Evolutionary conservation across 1,284 basidiomycete genomes (phyloP).

Genomic region (Naganishia sp.): DNA sequence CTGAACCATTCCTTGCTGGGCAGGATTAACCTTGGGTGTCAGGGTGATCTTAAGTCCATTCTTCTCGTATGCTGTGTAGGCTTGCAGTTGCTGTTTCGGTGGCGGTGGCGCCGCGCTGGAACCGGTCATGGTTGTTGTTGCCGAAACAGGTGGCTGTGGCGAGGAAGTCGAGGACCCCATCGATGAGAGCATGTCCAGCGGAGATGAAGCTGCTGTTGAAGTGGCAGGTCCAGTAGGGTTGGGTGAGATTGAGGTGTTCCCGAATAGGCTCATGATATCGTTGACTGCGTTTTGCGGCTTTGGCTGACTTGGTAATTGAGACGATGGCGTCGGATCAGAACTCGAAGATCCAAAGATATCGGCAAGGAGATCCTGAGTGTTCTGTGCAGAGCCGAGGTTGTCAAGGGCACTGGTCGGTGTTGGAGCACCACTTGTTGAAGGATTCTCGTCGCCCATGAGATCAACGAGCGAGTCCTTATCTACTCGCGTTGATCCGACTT

Average conservation of each 20-base stretch:
- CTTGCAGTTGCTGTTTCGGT: constrained; percentile 54
- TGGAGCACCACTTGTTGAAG: constrained; percentile 47
- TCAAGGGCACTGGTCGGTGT: constrained; percentile 38
- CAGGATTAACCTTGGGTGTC: constrained; percentile 76
- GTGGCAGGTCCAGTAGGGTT: constrained; percentile 34
- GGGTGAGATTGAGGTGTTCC: constrained; percentile 54
- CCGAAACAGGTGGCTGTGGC: constrained; percentile 33
- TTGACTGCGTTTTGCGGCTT: constrained; percentile 64
- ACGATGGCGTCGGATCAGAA: constrained; percentile 53
- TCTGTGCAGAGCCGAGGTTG: constrained; percentile 58
- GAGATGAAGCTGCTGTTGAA: constrained; percentile 30
- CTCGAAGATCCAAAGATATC: constrained; percentile 78
- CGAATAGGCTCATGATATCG: constrained; percentile 91
- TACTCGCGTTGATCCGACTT: constrained; percentile 80
- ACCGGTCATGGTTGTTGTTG: constrained; percentile 22
- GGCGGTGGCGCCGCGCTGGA: constrained; percentile 36
- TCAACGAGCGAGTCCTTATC: constrained; percentile 72
- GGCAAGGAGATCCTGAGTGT: constrained; percentile 84
- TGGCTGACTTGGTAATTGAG: constrained; percentile 53
- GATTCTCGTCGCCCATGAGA: constrained; percentile 72
- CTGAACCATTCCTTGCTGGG: constrained; percentile 82
- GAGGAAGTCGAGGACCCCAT: constrained; percentile 44
- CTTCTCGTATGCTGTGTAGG: constrained; percentile 88
- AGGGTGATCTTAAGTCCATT: constrained; percentile 86
- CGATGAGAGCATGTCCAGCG: constrained; percentile 34